These are phyloP conservation scores for Narthecium ossifragum DNA, from an alignment of 106 monocot genomes.

Conservation along the genomic window DNA sequence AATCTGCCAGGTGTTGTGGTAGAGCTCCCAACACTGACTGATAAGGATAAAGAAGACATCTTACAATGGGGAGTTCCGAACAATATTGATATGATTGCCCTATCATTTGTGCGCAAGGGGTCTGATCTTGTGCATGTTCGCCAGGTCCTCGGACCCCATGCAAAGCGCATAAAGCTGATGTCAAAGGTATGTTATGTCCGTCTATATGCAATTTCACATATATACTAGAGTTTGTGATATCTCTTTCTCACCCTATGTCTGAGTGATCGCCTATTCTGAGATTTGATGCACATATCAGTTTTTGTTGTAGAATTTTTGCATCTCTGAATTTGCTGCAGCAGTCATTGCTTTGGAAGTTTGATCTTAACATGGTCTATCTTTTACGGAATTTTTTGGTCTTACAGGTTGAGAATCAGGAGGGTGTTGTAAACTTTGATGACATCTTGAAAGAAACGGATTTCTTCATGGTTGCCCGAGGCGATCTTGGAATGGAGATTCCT, in stretches of 20 bases:
- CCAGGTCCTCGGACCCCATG: slow-evolving; percentile 32
- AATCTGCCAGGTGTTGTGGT: slow-evolving; percentile 41
- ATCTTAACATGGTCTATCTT: no score
- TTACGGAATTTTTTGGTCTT: neutral
- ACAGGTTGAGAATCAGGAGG: slow-evolving; percentile 39
- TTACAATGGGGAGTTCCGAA: slow-evolving; percentile 40
- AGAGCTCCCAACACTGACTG: slow-evolving; percentile 40
- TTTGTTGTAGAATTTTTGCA: neutral
- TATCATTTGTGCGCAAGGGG: slow-evolving; percentile 36
- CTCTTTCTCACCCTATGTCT: no score
- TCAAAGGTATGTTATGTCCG: slow-evolving; percentile 32
- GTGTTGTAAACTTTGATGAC: slow-evolving; percentile 35
- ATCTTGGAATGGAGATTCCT: slow-evolving; percentile 36
- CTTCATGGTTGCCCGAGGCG: slow-evolving; percentile 37
- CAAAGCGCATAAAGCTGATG: slow-evolving; percentile 28
- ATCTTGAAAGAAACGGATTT: slow-evolving; percentile 32
- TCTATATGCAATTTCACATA: neutral
- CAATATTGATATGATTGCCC: slow-evolving; percentile 37
- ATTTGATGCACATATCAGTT: no score
- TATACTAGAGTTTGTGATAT: no score
- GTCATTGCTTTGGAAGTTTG: no score
- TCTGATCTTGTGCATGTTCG: slow-evolving; percentile 43
- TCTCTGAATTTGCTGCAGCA: no score
- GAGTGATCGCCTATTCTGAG: no score
- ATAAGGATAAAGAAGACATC: slow-evolving; percentile 42